These are phyloP conservation scores for Yamadazyma nakazawae DNA, from an alignment of 805 yeast genomes.

Conservation along the genomic window DNA sequence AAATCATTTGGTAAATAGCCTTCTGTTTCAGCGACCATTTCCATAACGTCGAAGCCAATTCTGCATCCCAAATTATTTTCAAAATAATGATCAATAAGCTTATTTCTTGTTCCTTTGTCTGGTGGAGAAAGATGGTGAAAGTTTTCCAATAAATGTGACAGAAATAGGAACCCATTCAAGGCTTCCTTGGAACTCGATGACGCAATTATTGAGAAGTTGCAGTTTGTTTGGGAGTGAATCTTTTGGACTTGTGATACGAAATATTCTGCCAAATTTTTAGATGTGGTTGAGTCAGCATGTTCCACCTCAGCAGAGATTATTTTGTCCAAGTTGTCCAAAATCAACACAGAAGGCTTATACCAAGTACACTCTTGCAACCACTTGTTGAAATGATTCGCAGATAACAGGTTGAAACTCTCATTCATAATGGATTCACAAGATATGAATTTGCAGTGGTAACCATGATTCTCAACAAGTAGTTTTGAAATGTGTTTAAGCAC, in stretches of 20 bases:
- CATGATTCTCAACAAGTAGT: conserved; percentile 33
- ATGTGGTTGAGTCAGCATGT: conserved; percentile 55
- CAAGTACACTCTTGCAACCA: conserved; percentile 58
- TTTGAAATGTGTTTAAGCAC: conserved; percentile 43
- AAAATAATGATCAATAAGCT: conserved; percentile 42
- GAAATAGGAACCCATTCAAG: conserved; percentile 56
- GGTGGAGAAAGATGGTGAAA: conserved; percentile 64
- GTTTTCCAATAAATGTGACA: conserved; percentile 69
- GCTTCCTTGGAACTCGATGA: conserved; percentile 63
- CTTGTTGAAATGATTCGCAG: conserved; percentile 39
- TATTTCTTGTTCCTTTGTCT: conserved; percentile 54
- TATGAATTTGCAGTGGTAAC: conserved; percentile 47
- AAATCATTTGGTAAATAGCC: conserved; percentile 87
- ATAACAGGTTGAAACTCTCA: conserved; percentile 48
- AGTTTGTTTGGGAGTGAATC: conserved; percentile 41
- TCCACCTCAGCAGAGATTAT: conserved; percentile 63
- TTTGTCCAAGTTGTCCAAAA: conserved; percentile 77
- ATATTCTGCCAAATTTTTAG: conserved; percentile 64
- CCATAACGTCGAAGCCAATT: conserved; percentile 43
- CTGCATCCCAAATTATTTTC: conserved; percentile 22
- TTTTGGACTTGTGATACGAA: conserved; percentile 45
- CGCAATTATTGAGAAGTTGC: conserved; percentile 55
- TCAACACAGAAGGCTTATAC: conserved; percentile 72
- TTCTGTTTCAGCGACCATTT: conserved; percentile 65
- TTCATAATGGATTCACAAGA: conserved; percentile 54